Conservation (phyloP, 2,329 filamentous ascomycete species). For the Colletotrichum horii region DNA sequence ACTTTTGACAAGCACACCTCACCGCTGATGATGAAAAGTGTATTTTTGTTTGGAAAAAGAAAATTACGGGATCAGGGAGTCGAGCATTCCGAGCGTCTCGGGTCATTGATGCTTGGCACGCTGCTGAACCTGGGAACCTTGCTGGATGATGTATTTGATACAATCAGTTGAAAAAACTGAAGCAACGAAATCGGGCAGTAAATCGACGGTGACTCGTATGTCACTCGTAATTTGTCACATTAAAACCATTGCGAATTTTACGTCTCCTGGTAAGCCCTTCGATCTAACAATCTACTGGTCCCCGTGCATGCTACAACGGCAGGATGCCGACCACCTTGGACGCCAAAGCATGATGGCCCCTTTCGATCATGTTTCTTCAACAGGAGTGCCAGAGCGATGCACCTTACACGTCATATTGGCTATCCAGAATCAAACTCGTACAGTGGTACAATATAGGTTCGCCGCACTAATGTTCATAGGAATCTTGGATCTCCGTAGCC, state of each 20-base stretch:
- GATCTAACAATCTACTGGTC: not conserved
- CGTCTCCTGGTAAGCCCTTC: not conserved
- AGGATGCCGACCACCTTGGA: not conserved
- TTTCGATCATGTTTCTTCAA: not conserved
- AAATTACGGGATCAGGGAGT: not conserved
- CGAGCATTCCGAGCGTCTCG: not conserved
- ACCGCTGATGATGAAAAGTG: not conserved
- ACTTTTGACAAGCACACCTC: not conserved
- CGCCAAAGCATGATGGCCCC: not conserved
- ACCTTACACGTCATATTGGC: not conserved
- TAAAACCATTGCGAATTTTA: fast-evolving
- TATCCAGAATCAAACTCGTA: not conserved
- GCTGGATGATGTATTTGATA: not conserved
- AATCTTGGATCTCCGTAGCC: too few relatives aligned
- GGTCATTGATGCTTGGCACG: not conserved
- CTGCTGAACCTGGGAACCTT: not conserved
- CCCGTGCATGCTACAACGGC: not conserved
- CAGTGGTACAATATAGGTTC: not conserved
- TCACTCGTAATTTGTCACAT: not conserved
- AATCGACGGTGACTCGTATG: fast-evolving
- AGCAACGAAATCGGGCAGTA: not conserved
- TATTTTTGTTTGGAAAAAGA: not conserved
- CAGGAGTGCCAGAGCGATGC: not conserved
- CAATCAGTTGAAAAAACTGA: not conserved
- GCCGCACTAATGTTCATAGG: not conserved